Conservation (phyloP, 179 eudicot species). For the Spinacia oleracea region DNA sequence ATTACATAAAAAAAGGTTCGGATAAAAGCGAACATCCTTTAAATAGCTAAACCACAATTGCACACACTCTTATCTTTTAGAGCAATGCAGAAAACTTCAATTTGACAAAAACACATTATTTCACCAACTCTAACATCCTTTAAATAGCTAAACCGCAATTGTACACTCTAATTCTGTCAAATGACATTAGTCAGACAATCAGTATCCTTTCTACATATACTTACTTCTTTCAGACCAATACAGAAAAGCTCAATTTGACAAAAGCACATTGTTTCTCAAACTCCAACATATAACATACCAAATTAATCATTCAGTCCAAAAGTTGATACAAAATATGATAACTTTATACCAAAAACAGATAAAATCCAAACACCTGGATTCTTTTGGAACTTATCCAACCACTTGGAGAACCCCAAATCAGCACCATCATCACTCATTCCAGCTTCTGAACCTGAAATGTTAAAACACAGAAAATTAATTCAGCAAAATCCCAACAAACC, state of each 20-base stretch:
- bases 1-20: background rate
- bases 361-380: constrained; percentile 65
- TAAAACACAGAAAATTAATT: background rate
- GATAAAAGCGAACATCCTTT: background rate
- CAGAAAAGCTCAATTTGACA: background rate
- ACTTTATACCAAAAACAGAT: background rate
- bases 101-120: too few relatives aligned
- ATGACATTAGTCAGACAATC: background rate
- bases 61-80: too few relatives aligned
- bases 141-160: background rate
- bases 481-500: background rate
- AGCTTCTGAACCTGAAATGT: constrained; percentile 47
- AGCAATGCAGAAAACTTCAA: too few relatives aligned
- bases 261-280: background rate
- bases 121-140: too few relatives aligned
- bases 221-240: background rate
- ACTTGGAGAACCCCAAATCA: constrained; percentile 81
- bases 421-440: constrained; percentile 41
- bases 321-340: background rate
- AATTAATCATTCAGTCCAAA: background rate
- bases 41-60: background rate
- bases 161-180: background rate
- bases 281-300: background rate
- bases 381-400: constrained; percentile 62
- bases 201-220: background rate